A percentile compares a stretch with the other conserved stretches of the same genome.
phyloP scores from a whole-genome alignment of 2,329 filamentous ascomycete species.

The Chaetomium sp. region DNA sequence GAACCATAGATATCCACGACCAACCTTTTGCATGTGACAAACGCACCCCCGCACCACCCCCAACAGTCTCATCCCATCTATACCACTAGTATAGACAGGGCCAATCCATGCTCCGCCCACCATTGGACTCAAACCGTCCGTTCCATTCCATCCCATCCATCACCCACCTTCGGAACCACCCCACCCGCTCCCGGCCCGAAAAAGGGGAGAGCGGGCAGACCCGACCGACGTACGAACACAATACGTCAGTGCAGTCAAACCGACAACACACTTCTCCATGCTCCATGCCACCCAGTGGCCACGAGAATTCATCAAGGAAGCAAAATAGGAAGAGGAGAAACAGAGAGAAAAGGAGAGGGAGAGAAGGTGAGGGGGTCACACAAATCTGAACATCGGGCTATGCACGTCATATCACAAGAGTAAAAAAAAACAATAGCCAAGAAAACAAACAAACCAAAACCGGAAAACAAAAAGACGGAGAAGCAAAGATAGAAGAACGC shows the following conservation, averaged over 20 bases:
- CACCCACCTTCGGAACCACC: not conserved
- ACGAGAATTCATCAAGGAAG: not conserved
- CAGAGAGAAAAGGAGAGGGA: not conserved
- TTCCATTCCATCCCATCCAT: not conserved
- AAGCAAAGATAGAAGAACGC: not conserved
- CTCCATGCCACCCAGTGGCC: not conserved
- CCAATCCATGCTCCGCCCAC: too few relatives aligned
- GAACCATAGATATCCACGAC: not conserved
- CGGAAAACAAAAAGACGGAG: not conserved
- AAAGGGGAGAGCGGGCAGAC: not conserved
- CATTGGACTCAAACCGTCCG: not conserved
- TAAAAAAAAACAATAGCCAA: not conserved
- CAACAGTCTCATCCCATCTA: not conserved
- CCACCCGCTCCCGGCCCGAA: not conserved
- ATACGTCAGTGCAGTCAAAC: not conserved
- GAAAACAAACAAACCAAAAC: not conserved
- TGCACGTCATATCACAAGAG: not conserved
- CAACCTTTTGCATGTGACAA: not conserved
- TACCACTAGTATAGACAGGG: not conserved
- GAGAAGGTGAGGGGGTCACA: not conserved
- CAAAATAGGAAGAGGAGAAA: not conserved
- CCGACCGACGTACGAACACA: not conserved
- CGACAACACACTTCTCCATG: not conserved
- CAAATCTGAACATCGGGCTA: not conserved
- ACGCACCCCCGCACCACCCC: too few relatives aligned